Conservation (phyloP, 2,329 filamentous ascomycete species). For the Hypoxylon sp. region DNA sequence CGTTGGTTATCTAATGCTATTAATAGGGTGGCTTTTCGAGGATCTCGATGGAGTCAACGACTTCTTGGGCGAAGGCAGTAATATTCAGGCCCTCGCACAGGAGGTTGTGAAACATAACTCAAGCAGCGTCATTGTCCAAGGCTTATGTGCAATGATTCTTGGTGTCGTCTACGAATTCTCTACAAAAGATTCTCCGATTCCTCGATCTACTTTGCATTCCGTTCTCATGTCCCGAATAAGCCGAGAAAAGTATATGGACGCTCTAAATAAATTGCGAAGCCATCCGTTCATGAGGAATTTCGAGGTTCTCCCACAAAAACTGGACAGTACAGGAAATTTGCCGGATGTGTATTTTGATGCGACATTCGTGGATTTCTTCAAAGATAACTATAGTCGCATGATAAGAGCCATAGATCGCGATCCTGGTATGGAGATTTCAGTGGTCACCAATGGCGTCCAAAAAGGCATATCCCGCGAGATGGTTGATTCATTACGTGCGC, state of each 20-base stretch:
- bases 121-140: slow-evolving; percentile 79
- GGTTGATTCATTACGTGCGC: slow-evolving; percentile 84
- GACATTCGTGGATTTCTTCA: slow-evolving; percentile 92
- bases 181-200: slow-evolving; percentile 94
- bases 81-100: slow-evolving; percentile 87
- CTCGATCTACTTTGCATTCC: slow-evolving; percentile 83
- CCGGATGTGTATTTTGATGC: slow-evolving; percentile 89
- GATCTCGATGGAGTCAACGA: slow-evolving; percentile 93
- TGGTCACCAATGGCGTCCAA: slow-evolving; percentile 83
- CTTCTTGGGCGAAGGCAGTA: slow-evolving; percentile 91
- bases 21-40: slow-evolving; percentile 92
- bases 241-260: slow-evolving; percentile 88
- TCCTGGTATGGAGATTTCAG: slow-evolving; percentile 87
- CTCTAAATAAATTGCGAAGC: slow-evolving; percentile 81
- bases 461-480: slow-evolving; percentile 95
- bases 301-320: slow-evolving; percentile 83
- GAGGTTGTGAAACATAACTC: slow-evolving; percentile 74
- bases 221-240: slow-evolving; percentile 83
- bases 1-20: slow-evolving; percentile 89
- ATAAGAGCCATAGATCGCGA: slow-evolving; percentile 90
- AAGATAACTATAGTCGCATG: slow-evolving; percentile 93
- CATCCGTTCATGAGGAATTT: slow-evolving; percentile 88
- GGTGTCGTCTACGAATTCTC: slow-evolving; percentile 97
- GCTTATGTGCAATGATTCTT: slow-evolving; percentile 85
- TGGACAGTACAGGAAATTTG: slow-evolving; percentile 68